Conservation (phyloP, 805 yeast species). For the Pichia sporocuriosa region DNA sequence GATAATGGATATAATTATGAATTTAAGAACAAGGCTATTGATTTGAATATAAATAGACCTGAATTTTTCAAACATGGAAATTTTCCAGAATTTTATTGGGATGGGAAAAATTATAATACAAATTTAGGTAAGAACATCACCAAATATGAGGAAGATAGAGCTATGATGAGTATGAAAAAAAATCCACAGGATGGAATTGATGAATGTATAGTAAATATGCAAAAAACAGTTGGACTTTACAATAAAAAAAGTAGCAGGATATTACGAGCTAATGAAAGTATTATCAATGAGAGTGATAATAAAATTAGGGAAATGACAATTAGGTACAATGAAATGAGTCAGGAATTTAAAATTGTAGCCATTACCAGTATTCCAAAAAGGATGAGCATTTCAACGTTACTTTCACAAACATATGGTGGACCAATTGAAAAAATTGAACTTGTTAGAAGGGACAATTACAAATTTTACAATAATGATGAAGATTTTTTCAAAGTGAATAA, state of each 20-base stretch:
- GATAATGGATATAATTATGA: neutral
- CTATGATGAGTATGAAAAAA: too few species aligned
- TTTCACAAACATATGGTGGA: constrained; percentile 61
- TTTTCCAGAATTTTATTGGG: too few species aligned
- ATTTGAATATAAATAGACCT: neutral
- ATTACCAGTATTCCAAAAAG: constrained; percentile 21
- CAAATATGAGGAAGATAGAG: too few species aligned
- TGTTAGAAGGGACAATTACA: constrained; percentile 17
- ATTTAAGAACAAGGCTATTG: neutral
- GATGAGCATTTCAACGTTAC: constrained; percentile 42
- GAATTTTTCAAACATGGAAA: too few species aligned
- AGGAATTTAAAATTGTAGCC: constrained; percentile 17
- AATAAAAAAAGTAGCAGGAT: too few species aligned
- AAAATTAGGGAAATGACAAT: neutral
- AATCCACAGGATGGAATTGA: too few species aligned
- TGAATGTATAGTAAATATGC: too few species aligned
- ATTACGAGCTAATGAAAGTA: constrained; percentile 14
- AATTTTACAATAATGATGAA: constrained; percentile 6
- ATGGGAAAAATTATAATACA: neutral
- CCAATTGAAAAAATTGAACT: constrained; percentile 49
- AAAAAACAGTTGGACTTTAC: too few species aligned
- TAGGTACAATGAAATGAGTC: neutral
- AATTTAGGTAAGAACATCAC: constrained; percentile 6
- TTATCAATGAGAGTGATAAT: constrained; percentile 3
- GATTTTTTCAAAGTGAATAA: constrained; percentile 4